Evolutionary conservation across 192 early-diverging fungal species (phyloP), one percentile per base, ranked within the genome.

Genomic region (Nowakowskiella sp.): DNA sequence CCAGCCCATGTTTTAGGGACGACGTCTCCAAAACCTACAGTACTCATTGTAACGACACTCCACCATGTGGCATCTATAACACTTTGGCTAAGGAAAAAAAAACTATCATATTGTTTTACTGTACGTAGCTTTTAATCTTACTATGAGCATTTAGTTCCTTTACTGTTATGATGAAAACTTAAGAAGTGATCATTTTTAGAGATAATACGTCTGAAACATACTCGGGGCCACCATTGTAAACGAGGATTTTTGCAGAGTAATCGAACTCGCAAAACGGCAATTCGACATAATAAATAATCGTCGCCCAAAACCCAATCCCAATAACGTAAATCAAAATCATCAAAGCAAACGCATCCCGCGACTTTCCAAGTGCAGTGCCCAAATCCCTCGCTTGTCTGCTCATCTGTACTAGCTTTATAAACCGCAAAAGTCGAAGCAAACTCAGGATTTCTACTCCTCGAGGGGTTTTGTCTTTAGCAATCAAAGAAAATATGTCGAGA

Each of bases 21-120:
- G 36, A 39, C 36, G 36, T 39, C 36, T 13, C 36, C 36, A 39
- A 39, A 39, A 19, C 36, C 36, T 39, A 39, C 36, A 39, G 36
- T 39, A 13, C 13, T 13, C 36, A 39, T 39, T 19, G 19, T 39
- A 13, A 39, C 36, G 36, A 39, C 36, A 13, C 13, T 19, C 36
- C 36, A 39, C 36, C 36, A 39, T 13, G 36, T 39, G 19, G 36
- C 36, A 39, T 39, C 36, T 13, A 39, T 39, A 39, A 39, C 19
- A 19, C 36, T 39, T 39, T 39, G 36, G 36, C 36, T 39, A 39
- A 13, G 19, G 36, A 13, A 19, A 39, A 39, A 19, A 39, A 39
- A 13, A 39, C 19, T 19, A 39, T 13, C 36, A 39, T 13, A 39
- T 13, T 39, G 19, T 13, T 39, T 13, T 13, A 39, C 13, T 13